Evolutionary conservation across 345 rosid genomes (phyloP), one percentile per base, ranked within the genome.

Genomic region (Pugionium cornutum): DNA sequence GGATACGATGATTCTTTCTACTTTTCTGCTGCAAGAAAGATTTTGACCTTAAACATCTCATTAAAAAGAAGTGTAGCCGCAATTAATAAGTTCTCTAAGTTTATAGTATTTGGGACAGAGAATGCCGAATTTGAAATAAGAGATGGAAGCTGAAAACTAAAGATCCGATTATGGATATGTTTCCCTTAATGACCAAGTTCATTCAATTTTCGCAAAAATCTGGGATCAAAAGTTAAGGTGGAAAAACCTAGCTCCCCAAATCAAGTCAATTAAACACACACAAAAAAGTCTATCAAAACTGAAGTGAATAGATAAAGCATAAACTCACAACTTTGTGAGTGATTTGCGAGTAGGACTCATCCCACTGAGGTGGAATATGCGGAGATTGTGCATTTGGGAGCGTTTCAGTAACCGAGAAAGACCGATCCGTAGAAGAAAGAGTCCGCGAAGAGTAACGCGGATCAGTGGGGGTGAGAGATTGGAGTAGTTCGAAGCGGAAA

Each of bases 11-110:
- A 59, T 78, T 74, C 61, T 69, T 75, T 37, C 53, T 53, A 57
- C 79, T 75, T 26, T 58, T 79, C 74, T 80, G 64, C 89, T 86
- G 83, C 78, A 64, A 69, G 6, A 35, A 43, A 52, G 35, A 31
- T 26, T 31, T 25, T 30, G 8, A 53, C 58, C 7, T 5, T 3
- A 3, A 34, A 30, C 7, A 35, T 35, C 44, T 3, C 25, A 32
- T 41, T 31, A 47, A 32, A 27, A 4, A 5, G 32, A 46, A 0
- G 3, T 30, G 9, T 27, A 49, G 65, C 39, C n/a, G 35, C 67
- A 47, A 4, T 49, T 35, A n/a, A 28, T 28, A 62, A 53, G 49
- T 29, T 40, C 4, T 18, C 18, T 18, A 18, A 18, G 18, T 18
- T 31, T 31, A 35, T 7, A 10, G 4, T 50, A 50, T 51, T 64